Evolutionary conservation across 2,329 filamentous ascomycete genomes (phyloP).

Genomic region (Zopfia rhizophila): DNA sequence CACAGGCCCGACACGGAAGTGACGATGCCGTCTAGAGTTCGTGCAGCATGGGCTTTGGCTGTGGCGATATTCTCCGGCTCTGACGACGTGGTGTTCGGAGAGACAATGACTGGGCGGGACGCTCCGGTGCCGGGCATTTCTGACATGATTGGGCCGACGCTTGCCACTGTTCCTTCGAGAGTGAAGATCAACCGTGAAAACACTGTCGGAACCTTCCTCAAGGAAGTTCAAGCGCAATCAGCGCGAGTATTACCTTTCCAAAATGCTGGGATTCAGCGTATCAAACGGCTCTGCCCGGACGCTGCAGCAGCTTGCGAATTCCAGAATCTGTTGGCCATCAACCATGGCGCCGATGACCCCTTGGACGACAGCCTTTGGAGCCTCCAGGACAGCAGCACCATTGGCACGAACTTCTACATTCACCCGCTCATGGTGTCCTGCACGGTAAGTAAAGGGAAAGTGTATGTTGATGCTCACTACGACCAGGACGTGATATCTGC

Average conservation of each 20-base stretch:
- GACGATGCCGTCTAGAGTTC: slow-evolving; percentile 28
- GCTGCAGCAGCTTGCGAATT: slow-evolving; percentile 64
- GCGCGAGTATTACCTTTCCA: slow-evolving; percentile 54
- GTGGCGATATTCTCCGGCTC: slow-evolving; percentile 24
- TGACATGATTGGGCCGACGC: slow-evolving; percentile 34
- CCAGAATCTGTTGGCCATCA: slow-evolving; percentile 62
- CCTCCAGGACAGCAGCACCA: slow-evolving; percentile 3
- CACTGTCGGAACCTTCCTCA: slow-evolving; percentile 17
- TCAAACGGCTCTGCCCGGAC: slow-evolving; percentile 55
- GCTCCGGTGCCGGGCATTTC: slow-evolving; percentile 25
- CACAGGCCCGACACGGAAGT: not conserved
- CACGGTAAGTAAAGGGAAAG: slow-evolving; percentile 1
- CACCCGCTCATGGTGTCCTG: slow-evolving; percentile 12
- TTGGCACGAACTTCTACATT: slow-evolving; percentile 13
- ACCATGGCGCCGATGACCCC: not conserved
- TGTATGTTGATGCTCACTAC: slow-evolving; percentile 10
- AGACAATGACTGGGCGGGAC: slow-evolving; percentile 34
- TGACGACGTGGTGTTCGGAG: slow-evolving; percentile 38
- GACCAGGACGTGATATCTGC: slow-evolving; percentile 11
- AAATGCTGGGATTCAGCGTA: slow-evolving; percentile 40
- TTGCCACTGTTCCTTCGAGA: slow-evolving; percentile 41
- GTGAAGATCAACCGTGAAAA: slow-evolving; percentile 21
- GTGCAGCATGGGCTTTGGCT: slow-evolving; percentile 37
- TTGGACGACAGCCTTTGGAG: slow-evolving; percentile 7
- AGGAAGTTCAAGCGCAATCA: slow-evolving; percentile 14